A percentile compares a stretch with the other conserved stretches of the same genome.
phyloP scores from a whole-genome alignment of 768 basidiomycete species.

The Calvatia gigantea region DNA sequence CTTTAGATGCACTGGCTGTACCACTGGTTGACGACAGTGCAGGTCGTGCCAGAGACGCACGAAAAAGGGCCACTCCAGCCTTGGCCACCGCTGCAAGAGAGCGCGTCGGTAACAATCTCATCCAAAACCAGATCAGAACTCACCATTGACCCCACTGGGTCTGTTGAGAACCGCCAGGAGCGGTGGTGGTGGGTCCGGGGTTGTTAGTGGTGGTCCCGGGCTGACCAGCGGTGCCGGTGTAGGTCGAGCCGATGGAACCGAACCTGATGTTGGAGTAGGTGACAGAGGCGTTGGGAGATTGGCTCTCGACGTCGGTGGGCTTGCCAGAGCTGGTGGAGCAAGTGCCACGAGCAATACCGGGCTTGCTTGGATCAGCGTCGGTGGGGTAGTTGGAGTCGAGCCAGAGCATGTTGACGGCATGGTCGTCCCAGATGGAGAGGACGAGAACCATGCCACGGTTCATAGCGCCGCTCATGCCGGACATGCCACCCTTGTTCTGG shows the following conservation, averaged over 20 bases:
- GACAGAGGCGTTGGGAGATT: slow-evolving; percentile 16
- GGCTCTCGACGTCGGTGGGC: slow-evolving; percentile 16
- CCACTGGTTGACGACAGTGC: slow-evolving; percentile 9
- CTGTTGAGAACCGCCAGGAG: neutral
- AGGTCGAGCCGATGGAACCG: slow-evolving; percentile 18
- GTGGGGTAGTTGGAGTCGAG: slow-evolving; percentile 50
- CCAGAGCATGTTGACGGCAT: slow-evolving; percentile 53
- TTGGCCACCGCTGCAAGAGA: slow-evolving; percentile 13
- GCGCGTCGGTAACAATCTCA: neutral
- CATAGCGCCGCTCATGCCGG: slow-evolving; percentile 29
- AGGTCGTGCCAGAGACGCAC: slow-evolving; percentile 11
- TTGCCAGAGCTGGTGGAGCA: slow-evolving; percentile 20
- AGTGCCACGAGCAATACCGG: slow-evolving; percentile 8
- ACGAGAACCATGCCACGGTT: slow-evolving; percentile 45
- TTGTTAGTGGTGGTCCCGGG: neutral
- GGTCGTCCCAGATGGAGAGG: slow-evolving; percentile 52
- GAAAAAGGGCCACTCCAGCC: slow-evolving; percentile 14
- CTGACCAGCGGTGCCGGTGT: neutral
- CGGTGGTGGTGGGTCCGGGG: neutral
- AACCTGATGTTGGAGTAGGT: slow-evolving; percentile 23
- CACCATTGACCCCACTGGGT: slow-evolving; percentile 10
- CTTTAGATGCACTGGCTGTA: slow-evolving; percentile 13
- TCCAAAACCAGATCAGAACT: neutral
- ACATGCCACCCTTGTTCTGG: slow-evolving; percentile 33
- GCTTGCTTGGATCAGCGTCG: slow-evolving; percentile 12